Base-by-base conservation (phyloP, 805 yeast species). In the Metschnikowia noctiluminum region DNA sequence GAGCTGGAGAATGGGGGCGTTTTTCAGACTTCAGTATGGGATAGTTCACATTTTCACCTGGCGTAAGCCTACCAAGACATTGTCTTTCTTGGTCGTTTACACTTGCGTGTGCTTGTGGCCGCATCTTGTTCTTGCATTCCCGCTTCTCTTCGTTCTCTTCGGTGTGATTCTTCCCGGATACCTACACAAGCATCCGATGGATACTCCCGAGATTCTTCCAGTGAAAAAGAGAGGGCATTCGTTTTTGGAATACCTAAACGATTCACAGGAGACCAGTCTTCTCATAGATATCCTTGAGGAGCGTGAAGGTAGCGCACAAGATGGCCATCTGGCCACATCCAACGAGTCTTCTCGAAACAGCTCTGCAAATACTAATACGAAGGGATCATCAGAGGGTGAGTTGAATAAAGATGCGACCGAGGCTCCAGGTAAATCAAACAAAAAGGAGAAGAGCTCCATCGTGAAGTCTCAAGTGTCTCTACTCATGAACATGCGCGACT, bases 21-120 rank as follows among this genome's bases (percentile, higher is more conserved):
- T 86, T 9, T 84, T 87, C 56, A 76, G 70, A 38, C 48, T 82
- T 1, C 92, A 87, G 57, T 84, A 84, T 55, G 80, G 82, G 2
- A 38, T 84, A 1, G 71, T 83, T 7, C 78, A 81, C 43, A 61
- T 87, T 0, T 50, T 88, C 26, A 78, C 87, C 5, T 91, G 97
- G 97, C 79, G 82, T 50, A 72, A 76, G 28, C 91, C 95, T 0
- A 72, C 87, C 0, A 77, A 81, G 52, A 90, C 97, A 0, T 54
- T 90, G 6, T 71, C 85, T 0, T 62, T 71, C 21, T 65, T 89
- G 46, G 68, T 84, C 6, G 52, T 81, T 1, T 83, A 85, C 54
- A 84, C 96, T 0, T 73, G 81, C 51, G 69, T 84, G 1, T 86
- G 94, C 57, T 64, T 84, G 34, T 78, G 86, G 68, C 96, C 96